These are phyloP conservation scores for Backusella macrospora DNA, from an alignment of 192 early-diverging fungal species.

Conservation along the genomic window DNA sequence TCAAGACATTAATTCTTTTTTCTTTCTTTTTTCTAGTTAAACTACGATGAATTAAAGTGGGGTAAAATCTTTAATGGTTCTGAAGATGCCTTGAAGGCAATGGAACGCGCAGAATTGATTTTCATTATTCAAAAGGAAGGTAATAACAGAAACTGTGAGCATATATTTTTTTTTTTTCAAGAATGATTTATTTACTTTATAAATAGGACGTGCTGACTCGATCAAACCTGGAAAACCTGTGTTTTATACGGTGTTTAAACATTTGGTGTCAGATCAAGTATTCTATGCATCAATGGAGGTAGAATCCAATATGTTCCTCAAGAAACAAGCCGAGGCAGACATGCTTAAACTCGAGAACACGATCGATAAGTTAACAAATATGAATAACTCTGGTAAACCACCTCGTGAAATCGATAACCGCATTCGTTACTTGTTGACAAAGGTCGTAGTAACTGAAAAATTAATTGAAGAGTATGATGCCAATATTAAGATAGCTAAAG, in stretches of 20 bases:
- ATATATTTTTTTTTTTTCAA: no score
- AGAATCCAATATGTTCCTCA: constrained; percentile 61
- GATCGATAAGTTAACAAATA: constrained; percentile 51
- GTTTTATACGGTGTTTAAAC: constrained; percentile 75
- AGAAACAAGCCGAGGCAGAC: constrained; percentile 58
- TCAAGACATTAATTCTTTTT: neutral
- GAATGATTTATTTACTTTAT: neutral
- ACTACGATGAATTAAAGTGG: constrained; percentile 84
- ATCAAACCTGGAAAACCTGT: constrained; percentile 86
- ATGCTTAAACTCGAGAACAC: constrained; percentile 69
- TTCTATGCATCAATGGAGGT: constrained; percentile 84
- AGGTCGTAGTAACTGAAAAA: constrained; percentile 23
- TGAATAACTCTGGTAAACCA: constrained; percentile 54
- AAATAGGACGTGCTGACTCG: constrained; percentile 72
- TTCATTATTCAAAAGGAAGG: constrained; percentile 74
- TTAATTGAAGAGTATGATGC: constrained; percentile 32
- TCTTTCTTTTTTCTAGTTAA: constrained; percentile 44
- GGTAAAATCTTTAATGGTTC: constrained; percentile 84
- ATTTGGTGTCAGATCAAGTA: constrained; percentile 68
- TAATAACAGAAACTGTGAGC: constrained; percentile 27
- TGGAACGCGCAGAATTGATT: constrained; percentile 93
- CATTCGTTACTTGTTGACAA: constrained; percentile 30
- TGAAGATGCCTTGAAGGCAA: constrained; percentile 74
- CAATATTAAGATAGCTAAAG: constrained; percentile 29
- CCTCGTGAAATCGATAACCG: constrained; percentile 55